Percentiles rank a stretch among this genome's conserved stretches.
These are phyloP conservation scores for Pseudogymnoascus sp. DNA, from an alignment of 2,329 filamentous ascomycete species.

Conservation along the genomic window DNA sequence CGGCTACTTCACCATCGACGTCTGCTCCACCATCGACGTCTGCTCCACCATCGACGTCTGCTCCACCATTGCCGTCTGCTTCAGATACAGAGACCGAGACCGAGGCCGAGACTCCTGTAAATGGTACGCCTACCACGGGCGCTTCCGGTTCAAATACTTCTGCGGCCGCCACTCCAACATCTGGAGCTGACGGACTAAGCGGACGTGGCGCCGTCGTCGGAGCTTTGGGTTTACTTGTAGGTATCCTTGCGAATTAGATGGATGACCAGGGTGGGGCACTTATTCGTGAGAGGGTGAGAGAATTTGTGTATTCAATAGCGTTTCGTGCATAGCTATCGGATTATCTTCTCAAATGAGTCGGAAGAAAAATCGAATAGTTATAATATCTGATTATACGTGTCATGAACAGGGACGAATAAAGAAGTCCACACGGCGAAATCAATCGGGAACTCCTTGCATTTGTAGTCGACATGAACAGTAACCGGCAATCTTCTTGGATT, in stretches of 20 bases:
- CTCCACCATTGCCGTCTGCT: neutral
- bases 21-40: neutral
- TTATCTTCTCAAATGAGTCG: neutral
- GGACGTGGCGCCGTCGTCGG: neutral
- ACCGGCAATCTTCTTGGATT: slow-evolving; percentile 69
- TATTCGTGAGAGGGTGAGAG: neutral
- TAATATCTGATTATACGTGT: too few species aligned
- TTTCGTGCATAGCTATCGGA: neutral
- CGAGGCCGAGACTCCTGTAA: neutral
- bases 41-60: too few species aligned
- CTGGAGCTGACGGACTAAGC: neutral
- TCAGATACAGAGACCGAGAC: neutral
- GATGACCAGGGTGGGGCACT: neutral
- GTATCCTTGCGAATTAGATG: neutral
- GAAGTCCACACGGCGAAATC: too few species aligned
- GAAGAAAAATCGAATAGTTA: neutral
- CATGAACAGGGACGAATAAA: too few species aligned
- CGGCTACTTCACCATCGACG: neutral
- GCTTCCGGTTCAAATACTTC: neutral
- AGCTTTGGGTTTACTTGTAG: neutral
- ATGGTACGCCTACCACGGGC: neutral
- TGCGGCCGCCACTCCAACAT: neutral
- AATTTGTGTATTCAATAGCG: neutral
- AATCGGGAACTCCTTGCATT: too few species aligned
- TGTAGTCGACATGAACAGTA: too few species aligned